Percentiles rank a stretch among this genome's conserved stretches.
These are phyloP conservation scores for Allium fistulosum DNA, from an alignment of 106 monocot species.

Conservation along the genomic window DNA sequence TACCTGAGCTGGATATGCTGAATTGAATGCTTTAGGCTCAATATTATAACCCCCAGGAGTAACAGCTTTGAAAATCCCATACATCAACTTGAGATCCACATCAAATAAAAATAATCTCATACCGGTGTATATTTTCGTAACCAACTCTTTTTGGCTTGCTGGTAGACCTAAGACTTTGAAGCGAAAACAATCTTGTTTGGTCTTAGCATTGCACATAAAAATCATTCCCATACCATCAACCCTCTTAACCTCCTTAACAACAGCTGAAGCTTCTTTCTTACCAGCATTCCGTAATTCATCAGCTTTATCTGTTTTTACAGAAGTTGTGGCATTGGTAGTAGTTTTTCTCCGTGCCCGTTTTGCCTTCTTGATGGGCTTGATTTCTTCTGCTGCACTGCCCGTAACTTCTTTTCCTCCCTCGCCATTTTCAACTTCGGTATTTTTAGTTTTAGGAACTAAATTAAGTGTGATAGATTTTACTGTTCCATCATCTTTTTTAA, in stretches of 20 bases:
- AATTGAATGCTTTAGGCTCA: conserved; percentile 36
- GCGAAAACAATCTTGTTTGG: conserved; percentile 31
- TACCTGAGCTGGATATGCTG: conserved; percentile 41
- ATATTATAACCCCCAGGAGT: conserved; percentile 36
- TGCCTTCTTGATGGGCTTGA: neutral
- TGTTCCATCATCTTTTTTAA: neutral
- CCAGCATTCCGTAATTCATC: neutral
- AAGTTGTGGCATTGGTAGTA: neutral
- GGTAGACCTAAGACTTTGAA: conserved; percentile 39
- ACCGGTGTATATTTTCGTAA: conserved; percentile 38
- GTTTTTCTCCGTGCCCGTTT: conserved; percentile 2
- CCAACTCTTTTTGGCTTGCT: conserved; percentile 29
- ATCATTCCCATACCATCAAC: conserved; percentile 30
- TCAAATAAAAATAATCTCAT: conserved; percentile 47
- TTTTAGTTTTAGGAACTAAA: neutral
- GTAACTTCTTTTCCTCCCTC: neutral
- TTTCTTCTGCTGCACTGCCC: neutral
- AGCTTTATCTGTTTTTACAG: neutral
- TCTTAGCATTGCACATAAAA: conserved; percentile 43
- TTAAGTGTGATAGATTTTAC: neutral
- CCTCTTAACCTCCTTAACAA: conserved; percentile 14
- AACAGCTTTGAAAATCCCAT: conserved; percentile 40
- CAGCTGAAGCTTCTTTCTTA: conserved; percentile 17
- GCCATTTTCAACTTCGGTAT: neutral
- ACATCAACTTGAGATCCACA: conserved; percentile 32